phyloP scores from a whole-genome alignment of 805 yeast genomes.

The Kodamaea leandrae region DNA sequence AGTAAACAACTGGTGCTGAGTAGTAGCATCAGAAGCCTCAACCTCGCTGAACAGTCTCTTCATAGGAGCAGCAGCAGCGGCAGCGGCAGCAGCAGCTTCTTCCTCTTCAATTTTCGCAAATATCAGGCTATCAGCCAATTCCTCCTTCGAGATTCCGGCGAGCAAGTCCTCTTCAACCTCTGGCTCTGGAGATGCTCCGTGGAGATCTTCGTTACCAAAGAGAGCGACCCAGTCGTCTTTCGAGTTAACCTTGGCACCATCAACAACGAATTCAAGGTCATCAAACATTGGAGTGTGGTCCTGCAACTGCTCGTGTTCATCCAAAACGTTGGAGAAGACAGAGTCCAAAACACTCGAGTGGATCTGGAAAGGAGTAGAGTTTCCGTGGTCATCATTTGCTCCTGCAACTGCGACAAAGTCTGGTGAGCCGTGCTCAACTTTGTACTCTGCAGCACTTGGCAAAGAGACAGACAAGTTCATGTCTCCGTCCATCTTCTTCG shows the following conservation, averaged over 20 bases:
- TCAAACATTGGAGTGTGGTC: conserved; percentile 62
- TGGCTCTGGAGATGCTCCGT: conserved; percentile 16
- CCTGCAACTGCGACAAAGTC: conserved; percentile 4
- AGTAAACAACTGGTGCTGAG: conserved; percentile 23
- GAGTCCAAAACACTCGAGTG: conserved; percentile 53
- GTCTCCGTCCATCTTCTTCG: conserved; percentile 6
- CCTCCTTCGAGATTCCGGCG: conserved; percentile 10
- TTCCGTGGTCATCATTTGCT: conserved; percentile 13
- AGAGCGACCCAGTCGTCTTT: conserved; percentile 62
- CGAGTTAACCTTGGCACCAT: conserved; percentile 36
- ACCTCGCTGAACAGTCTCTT: conserved; percentile 9
- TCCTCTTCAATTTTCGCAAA: conserved; percentile 8
- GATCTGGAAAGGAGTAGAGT: conserved; percentile 49
- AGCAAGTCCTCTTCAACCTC: conserved; percentile 11
- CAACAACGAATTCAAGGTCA: conserved; percentile 44
- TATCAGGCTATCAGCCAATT: conserved; percentile 11
- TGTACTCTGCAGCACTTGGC: conserved; percentile 8
- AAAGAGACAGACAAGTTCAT: conserved; percentile 2
- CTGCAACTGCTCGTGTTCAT: conserved; percentile 28
- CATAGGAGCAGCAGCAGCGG: conserved; percentile 16
- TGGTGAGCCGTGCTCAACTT: conserved; percentile 7
- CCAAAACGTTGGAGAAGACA: conserved; percentile 43
- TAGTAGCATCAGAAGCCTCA: conserved; percentile 1
- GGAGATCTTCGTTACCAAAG: conserved; percentile 35
- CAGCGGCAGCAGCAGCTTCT: conserved; percentile 16